phyloP scores from a whole-genome alignment of 2,329 filamentous ascomycete genomes.

The Xylariaceae sp. region DNA sequence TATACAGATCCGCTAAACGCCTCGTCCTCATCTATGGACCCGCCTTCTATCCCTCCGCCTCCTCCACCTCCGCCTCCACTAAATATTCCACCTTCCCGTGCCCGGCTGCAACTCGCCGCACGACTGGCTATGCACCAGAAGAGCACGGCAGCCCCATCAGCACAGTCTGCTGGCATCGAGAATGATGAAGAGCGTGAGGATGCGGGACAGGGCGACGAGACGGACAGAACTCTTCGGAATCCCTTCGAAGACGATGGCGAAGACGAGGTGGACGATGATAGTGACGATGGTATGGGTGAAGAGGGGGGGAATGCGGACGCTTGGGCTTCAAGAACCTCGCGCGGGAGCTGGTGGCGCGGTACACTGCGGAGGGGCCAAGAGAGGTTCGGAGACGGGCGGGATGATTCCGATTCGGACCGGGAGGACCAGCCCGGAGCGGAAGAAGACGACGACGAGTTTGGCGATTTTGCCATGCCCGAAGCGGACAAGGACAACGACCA shows the following conservation, averaged over 20 bases:
- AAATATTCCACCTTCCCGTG: slow-evolving; percentile 85
- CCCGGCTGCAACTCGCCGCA: slow-evolving; percentile 87
- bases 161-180: slow-evolving; percentile 49
- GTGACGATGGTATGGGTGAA: slow-evolving; percentile 46
- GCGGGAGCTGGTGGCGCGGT: slow-evolving; percentile 58
- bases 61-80: slow-evolving; percentile 77
- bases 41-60: slow-evolving; percentile 65
- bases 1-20: slow-evolving; percentile 63
- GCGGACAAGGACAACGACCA: slow-evolving; percentile 45
- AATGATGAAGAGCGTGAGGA: slow-evolving; percentile 49
- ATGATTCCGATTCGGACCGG: slow-evolving; percentile 53
- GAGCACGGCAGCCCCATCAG: slow-evolving; percentile 55
- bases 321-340: slow-evolving; percentile 40
- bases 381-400: slow-evolving; percentile 50
- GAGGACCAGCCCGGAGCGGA: slow-evolving; percentile 34
- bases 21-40: slow-evolving; percentile 56
- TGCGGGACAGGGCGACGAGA: slow-evolving; percentile 29
- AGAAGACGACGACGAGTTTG: slow-evolving; percentile 54
- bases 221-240: slow-evolving; percentile 39
- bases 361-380: slow-evolving; percentile 44
- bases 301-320: slow-evolving; percentile 48
- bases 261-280: slow-evolving; percentile 61
- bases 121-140: slow-evolving; percentile 79
- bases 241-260: slow-evolving; percentile 53
- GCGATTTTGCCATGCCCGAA: slow-evolving; percentile 72